Conservation (phyloP, 306 rosid genomes). For the Arachis hypogaea region DNA sequence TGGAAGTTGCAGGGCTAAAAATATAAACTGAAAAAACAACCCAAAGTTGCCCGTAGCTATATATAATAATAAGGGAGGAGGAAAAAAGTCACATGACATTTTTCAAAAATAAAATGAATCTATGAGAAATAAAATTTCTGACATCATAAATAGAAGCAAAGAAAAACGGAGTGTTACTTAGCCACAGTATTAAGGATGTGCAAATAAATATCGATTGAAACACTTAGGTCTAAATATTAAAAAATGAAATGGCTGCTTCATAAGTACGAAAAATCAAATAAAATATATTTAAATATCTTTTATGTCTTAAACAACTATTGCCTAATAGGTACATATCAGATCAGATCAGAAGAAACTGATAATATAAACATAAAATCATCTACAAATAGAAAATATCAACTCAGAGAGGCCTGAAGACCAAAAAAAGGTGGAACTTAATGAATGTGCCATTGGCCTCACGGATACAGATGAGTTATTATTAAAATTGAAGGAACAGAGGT, state of each 20-base stretch:
- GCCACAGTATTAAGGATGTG: not conserved
- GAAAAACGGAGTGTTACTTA: not conserved
- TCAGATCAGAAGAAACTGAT: conserved; percentile 15
- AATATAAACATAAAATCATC: conserved; percentile 4
- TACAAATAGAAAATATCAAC: not conserved
- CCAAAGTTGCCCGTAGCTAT: not conserved
- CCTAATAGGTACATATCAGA: conserved; percentile 15
- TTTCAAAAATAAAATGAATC: not conserved
- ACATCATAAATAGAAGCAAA: conserved; percentile 1
- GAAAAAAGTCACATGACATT: not conserved
- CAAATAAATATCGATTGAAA: not conserved
- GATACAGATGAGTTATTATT: conserved; percentile 2
- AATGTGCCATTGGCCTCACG: conserved; percentile 19
- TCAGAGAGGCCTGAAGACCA: not conserved
- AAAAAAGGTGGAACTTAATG: not conserved
- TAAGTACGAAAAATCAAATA: conserved; percentile 14
- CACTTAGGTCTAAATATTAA: not conserved
- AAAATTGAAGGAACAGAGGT: conserved; percentile 10
- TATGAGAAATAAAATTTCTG: not conserved
- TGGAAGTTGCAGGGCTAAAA: not conserved
- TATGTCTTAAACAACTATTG: not conserved
- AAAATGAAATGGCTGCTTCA: conserved; percentile 1
- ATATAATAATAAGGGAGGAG: not conserved
- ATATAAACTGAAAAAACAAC: conserved; percentile 12
- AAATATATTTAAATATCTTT: conserved; percentile 5